Evolutionary conservation across 352 stramenopile species (phyloP), one percentile per base, ranked within the genome.

Genomic region (Pythium phragmitis): DNA sequence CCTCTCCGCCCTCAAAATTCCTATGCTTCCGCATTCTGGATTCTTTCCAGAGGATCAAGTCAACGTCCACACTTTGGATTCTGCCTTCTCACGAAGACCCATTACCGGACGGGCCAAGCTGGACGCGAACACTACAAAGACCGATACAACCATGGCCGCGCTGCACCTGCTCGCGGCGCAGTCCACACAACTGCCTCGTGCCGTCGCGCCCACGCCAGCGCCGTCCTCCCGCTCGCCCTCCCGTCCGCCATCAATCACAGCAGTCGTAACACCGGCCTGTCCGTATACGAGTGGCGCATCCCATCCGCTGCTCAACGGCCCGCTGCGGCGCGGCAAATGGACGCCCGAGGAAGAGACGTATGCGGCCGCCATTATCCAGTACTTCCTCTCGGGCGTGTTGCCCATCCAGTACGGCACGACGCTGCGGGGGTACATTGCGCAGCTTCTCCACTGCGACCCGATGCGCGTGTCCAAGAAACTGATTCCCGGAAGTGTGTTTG

Each of bases 391-490:
- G 21, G 82, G 82, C 9, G 63, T 89, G 33, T 69, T 92, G 28
- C 71, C 78, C 28, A 77, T 92, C 34, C 79, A 87, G 65, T 88
- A 87, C 67, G 83, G 83, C 62, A 89, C 83, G 50, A 88, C 78
- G 16, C 67, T 92, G 33, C 77, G 82, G n/a, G 77, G 80, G 23
- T 92, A 87, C 67, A 68, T 92, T 39, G 82, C 82, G 2, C 74
- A 88, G 58, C 73, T 87, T 48, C 68, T 92, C 1, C 77, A 92
- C 62, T 92, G 82, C 65, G 77, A 88, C 52, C 82, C 82, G 23
- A 91, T 91, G 82, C 75, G 82, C 16, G 85, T 91, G 63, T 91
- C 82, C 42, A 91, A 91, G 77, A 91, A 91, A 65, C 66, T 91
- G 28, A 67, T 90, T 45, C 79, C 81, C 0, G 81, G 81, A 6